Conservation (phyloP, 2,329 filamentous ascomycete genomes). For the Botryotinia narcissicola region DNA sequence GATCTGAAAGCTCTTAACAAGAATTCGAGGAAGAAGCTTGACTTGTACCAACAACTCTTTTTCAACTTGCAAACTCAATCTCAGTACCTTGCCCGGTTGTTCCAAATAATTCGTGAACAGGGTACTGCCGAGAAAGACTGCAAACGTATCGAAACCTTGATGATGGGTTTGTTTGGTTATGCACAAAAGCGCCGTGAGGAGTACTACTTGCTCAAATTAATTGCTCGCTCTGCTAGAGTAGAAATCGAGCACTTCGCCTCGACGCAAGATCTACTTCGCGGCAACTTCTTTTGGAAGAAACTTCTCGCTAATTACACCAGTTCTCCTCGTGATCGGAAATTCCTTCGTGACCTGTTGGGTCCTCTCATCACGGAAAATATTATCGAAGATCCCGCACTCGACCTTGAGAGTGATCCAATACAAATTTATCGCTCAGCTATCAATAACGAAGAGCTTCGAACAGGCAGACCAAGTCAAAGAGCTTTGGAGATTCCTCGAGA, state of each 20-base stretch:
- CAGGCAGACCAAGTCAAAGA: slow-evolving; percentile 77
- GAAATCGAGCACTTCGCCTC: slow-evolving; percentile 73
- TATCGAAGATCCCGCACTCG: slow-evolving; percentile 84
- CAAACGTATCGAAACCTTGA: slow-evolving; percentile 86
- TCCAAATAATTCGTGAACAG: slow-evolving; percentile 78
- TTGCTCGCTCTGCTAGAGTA: slow-evolving; percentile 78
- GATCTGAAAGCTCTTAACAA: slow-evolving; percentile 98
- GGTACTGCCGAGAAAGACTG: slow-evolving; percentile 87
- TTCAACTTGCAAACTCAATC: slow-evolving; percentile 96
- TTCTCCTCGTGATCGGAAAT: slow-evolving; percentile 89
- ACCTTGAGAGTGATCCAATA: slow-evolving; percentile 94
- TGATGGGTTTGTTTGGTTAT: slow-evolving; percentile 96
- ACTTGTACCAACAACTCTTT: slow-evolving; percentile 96
- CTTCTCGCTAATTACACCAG: slow-evolving; percentile 84
- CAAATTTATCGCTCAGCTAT: slow-evolving; percentile 95
- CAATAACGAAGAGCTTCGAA: slow-evolving; percentile 95
- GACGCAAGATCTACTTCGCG: slow-evolving; percentile 81
- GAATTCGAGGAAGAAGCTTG: slow-evolving; percentile 89
- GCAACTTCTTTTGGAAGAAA: slow-evolving; percentile 91
- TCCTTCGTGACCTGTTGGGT: slow-evolving; percentile 80
- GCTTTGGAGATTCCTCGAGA: slow-evolving; percentile 85
- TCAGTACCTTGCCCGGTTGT: slow-evolving; percentile 86
- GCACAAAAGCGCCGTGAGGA: slow-evolving; percentile 96
- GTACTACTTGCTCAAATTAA: slow-evolving; percentile 90
- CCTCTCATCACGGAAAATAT: slow-evolving; percentile 87